phyloP scores from a whole-genome alignment of 2,329 filamentous ascomycete species.

The Claviceps africana region DNA sequence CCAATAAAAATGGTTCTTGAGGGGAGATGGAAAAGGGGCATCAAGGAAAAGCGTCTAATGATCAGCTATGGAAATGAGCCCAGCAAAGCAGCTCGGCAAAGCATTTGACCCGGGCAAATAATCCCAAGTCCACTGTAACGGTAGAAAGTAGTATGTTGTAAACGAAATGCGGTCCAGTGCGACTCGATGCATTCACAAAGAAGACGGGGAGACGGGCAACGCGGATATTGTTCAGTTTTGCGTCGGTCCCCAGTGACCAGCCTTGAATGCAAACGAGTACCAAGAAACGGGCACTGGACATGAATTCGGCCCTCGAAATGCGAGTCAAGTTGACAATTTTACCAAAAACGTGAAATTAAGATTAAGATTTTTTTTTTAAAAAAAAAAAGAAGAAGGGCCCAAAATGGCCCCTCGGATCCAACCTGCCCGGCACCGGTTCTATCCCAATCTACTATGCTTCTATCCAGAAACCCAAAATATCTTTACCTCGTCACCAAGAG shows the following conservation, averaged over 20 bases:
- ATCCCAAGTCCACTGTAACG: slow-evolving; percentile 17
- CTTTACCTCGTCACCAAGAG: too few relatives aligned
- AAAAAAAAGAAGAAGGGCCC: too few relatives aligned
- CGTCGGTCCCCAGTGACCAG: not conserved
- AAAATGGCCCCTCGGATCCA: too few relatives aligned
- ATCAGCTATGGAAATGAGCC: not conserved
- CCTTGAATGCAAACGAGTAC: not conserved
- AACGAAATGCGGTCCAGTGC: not conserved
- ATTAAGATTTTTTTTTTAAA: too few relatives aligned
- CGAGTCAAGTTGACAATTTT: too few relatives aligned
- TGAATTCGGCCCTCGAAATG: too few relatives aligned
- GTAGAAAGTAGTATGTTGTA: slow-evolving; percentile 17
- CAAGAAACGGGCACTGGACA: too few relatives aligned
- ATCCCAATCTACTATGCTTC: too few relatives aligned
- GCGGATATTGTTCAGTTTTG: not conserved
- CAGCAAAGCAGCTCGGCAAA: slow-evolving; percentile 3
- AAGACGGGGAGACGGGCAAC: not conserved
- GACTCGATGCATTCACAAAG: slow-evolving; percentile 14
- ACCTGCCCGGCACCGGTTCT: too few relatives aligned
- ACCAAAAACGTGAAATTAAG: too few relatives aligned
- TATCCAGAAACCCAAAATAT: too few relatives aligned
- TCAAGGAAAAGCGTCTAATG: not conserved
- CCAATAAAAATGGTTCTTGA: slow-evolving; percentile 18
- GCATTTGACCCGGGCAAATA: not conserved
- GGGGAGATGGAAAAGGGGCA: not conserved